Base-by-base conservation (phyloP, 2,329 filamentous ascomycete species). In the Dactylellina sp. region DNA sequence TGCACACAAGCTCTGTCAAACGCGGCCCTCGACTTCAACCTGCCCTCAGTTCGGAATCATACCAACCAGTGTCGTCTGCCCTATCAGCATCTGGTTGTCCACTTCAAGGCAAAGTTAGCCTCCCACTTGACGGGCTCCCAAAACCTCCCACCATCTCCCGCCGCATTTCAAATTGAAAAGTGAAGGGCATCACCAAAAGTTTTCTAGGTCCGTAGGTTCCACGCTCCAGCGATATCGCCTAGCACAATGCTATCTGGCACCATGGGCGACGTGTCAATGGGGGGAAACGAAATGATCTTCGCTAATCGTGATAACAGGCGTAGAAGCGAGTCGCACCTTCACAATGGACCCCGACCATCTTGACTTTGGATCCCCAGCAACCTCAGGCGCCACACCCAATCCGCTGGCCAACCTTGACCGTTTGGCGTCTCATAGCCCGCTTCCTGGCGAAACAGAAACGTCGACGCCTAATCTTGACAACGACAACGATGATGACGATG, bases 401-500 rank as follows among this genome's bases (percentile, higher is more conserved):
- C 61, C 71, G 28, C 52, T 75, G 42, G 71, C 71, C 20, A 66
- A 75, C 49, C 49, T 75, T 20, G 71, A 75, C 28, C 71, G 63
- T 28, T 62, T 75, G 16, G 56, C 71, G 39, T 75, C 71, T 12
- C 62, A 75, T 11, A 75, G 62, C 25, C 71, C 71, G 22, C 71
- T 75, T 24, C 61, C 71, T 20, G 71, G 71, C 57, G 71, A 66
- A 68, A 75, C 71, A 32, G 71, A 68, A 44, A 66, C 61, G 7
- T 75, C 71, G n/a, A 68, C 62, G 37, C 71, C 71, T 7, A 75
- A 75, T 35, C 71, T 75, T 35, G 61, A 61, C 16, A 53, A 70
- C 59, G 70, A 68, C 47, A 61, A 74, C 65, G 71, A 75, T 20
- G 72, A 75, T 35, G 75, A 76, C 44, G 76, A 76, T 50, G 77